phyloP scores from a whole-genome alignment of 1,284 basidiomycete genomes.

The Puccinia brachypodii region DNA sequence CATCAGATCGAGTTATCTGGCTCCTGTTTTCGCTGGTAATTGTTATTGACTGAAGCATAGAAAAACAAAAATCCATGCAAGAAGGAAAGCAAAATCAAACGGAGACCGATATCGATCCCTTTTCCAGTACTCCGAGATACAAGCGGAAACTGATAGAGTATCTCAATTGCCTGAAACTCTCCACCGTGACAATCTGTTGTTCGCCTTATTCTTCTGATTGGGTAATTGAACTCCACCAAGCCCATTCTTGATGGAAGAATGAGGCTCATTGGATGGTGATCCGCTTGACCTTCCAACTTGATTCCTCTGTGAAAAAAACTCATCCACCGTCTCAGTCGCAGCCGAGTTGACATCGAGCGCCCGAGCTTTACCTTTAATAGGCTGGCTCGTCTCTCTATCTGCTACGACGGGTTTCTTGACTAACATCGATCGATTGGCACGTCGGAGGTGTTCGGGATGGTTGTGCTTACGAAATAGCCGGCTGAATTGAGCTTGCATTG shows the following conservation, averaged over 20 bases:
- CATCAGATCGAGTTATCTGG: background rate
- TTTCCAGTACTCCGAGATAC: background rate
- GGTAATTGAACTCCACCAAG: background rate
- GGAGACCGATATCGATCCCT: background rate
- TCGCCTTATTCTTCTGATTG: background rate
- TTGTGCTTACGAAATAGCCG: conserved; percentile 41
- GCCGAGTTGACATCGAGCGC: conserved; percentile 21
- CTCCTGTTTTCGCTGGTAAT: background rate
- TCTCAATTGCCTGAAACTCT: background rate
- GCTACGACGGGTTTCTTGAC: background rate
- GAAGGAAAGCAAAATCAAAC: background rate
- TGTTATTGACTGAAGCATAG: background rate
- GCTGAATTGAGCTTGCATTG: conserved; percentile 43
- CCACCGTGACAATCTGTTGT: background rate
- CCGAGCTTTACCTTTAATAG: conserved; percentile 19
- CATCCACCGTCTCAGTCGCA: background rate
- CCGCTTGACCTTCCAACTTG: background rate
- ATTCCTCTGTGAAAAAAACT: conserved; percentile 1
- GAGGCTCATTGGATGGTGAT: background rate
- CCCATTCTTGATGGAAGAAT: background rate
- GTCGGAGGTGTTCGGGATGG: conserved; percentile 21
- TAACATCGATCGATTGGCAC: conserved; percentile 21
- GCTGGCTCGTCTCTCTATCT: background rate
- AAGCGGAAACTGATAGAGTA: background rate
- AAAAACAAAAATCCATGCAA: background rate